Percentiles rank a stretch among this genome's conserved stretches.
Evolutionary conservation across 306 rosid species (phyloP).

Genomic region (Dalbergia cultrata): DNA sequence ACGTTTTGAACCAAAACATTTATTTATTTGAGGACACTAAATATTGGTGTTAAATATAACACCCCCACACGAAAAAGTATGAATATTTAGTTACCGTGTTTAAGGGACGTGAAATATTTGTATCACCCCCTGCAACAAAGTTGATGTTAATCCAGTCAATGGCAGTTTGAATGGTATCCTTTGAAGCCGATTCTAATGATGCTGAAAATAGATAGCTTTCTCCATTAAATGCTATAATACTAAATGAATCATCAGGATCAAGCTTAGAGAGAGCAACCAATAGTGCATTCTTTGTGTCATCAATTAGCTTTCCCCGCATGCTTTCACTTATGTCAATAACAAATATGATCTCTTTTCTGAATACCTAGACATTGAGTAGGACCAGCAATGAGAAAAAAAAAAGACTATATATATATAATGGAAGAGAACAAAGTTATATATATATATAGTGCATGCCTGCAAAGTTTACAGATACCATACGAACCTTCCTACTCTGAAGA

Average conservation of each 20-base stretch:
- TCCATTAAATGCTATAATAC: constrained; percentile 84
- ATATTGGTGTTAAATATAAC: constrained; percentile 12
- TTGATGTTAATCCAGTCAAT: constrained; percentile 72
- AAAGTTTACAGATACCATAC: constrained; percentile 26
- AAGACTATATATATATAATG: not conserved
- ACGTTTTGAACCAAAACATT: constrained; percentile 16
- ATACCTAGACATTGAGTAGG: constrained; percentile 61
- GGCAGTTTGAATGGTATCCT: constrained; percentile 78
- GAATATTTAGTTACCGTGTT: constrained; percentile 58
- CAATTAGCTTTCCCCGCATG: constrained; percentile 80
- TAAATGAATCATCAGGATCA: constrained; percentile 72
- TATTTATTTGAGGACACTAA: constrained; percentile 7
- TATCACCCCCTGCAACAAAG: constrained; percentile 80
- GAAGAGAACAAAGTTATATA: constrained; percentile 6
- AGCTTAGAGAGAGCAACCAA: constrained; percentile 73
- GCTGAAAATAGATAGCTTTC: constrained; percentile 66
- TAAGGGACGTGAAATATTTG: constrained; percentile 70
- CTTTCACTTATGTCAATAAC: constrained; percentile 90
- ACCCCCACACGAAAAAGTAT: constrained; percentile 24
- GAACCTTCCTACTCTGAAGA: constrained; percentile 64
- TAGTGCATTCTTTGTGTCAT: constrained; percentile 64
- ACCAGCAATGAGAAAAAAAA: constrained; percentile 36
- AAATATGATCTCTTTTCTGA: constrained; percentile 69
- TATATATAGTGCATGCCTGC: not conserved
- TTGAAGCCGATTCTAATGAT: constrained; percentile 76